phyloP scores from a whole-genome alignment of 140 eudicot species.

The Stevia rebaudiana region DNA sequence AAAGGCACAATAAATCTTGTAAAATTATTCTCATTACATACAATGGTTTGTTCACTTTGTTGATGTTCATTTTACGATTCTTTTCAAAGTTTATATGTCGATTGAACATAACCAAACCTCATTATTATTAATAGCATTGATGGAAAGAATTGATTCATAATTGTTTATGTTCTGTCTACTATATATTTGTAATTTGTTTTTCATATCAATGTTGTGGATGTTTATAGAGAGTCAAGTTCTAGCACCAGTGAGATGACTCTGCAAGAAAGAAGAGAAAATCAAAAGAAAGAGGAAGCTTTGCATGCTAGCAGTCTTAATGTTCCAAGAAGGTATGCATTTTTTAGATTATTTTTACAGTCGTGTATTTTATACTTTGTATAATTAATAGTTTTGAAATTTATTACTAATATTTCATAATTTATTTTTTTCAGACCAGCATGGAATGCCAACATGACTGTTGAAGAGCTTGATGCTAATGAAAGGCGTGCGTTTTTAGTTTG shows the following conservation, averaged over 20 bases:
- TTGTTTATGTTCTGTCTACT: background rate
- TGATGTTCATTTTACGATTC: too few species aligned
- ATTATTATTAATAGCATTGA: background rate
- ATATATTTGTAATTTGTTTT: background rate
- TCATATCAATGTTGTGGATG: background rate
- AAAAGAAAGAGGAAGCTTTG: constrained; percentile 74
- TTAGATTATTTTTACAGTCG: background rate
- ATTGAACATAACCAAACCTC: background rate
- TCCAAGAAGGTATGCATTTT: constrained; percentile 67
- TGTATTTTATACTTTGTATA: background rate
- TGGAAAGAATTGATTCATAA: background rate
- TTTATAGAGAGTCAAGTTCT: constrained; percentile 57
- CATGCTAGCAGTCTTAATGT: constrained; percentile 92
- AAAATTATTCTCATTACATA: too few species aligned
- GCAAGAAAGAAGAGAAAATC: constrained; percentile 57
- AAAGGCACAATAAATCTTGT: background rate
- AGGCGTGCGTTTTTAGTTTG: constrained; percentile 74
- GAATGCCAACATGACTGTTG: constrained; percentile 73
- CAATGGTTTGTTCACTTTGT: too few species aligned
- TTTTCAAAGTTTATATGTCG: background rate
- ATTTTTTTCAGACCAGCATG: constrained; percentile 65
- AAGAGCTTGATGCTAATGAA: constrained; percentile 91
- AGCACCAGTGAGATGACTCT: constrained; percentile 56
- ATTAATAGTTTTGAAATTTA: background rate
- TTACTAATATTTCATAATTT: background rate